These are phyloP conservation scores for Fusarium fracticaudum DNA, from an alignment of 2,329 filamentous ascomycete species.

Conservation along the genomic window DNA sequence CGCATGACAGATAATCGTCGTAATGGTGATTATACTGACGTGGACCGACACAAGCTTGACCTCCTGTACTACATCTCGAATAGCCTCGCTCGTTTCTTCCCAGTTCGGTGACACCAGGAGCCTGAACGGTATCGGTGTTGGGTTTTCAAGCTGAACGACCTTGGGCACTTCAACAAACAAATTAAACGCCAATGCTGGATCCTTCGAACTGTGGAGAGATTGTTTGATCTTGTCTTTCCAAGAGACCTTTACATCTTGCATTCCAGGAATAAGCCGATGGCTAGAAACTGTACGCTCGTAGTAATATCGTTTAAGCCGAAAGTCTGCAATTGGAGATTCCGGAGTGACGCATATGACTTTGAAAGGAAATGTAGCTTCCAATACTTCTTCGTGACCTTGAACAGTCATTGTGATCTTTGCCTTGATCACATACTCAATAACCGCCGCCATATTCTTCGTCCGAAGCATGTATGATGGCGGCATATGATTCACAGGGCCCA, in stretches of 20 bases:
- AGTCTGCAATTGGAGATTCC: conserved; percentile 31
- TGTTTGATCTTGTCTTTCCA: conserved; percentile 47
- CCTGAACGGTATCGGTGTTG: conserved; percentile 32
- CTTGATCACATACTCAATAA: conserved; percentile 48
- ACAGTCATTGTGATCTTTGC: conserved; percentile 38
- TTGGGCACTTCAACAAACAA: conserved; percentile 42
- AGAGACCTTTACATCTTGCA: conserved; percentile 40
- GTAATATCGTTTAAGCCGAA: background rate
- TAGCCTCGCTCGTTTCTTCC: conserved; percentile 9
- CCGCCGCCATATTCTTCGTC: background rate
- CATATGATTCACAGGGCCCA: background rate
- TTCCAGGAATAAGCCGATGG: conserved; percentile 46
- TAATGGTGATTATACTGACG: background rate
- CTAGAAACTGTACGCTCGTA: conserved; percentile 7
- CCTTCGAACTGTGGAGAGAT: conserved; percentile 46
- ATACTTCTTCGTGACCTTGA: background rate
- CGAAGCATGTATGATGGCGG: conserved; percentile 5
- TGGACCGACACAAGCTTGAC: conserved; percentile 22
- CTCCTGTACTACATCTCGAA: conserved; percentile 20
- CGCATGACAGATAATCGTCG: background rate
- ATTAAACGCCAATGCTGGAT: conserved; percentile 44
- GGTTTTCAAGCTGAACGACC: conserved; percentile 45
- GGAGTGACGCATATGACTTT: conserved; percentile 11
- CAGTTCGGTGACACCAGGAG: conserved; percentile 24
- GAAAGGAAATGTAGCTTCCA: conserved; percentile 38